Evolutionary conservation across 148 eudicot genomes (phyloP), one percentile per base, ranked within the genome.

Genomic region (Rhododendron simsii): DNA sequence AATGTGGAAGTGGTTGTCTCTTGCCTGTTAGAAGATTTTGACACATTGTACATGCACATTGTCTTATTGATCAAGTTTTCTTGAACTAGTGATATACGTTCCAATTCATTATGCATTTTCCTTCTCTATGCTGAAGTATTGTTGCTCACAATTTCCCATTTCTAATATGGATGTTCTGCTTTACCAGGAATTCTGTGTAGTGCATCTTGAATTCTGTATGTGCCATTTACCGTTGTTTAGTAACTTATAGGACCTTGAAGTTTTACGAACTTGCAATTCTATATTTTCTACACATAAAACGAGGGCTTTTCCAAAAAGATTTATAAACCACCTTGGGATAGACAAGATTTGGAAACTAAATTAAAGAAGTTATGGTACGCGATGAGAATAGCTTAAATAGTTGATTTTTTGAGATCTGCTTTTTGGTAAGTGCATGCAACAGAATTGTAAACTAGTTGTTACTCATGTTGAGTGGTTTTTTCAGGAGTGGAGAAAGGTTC

Each of bases 401-500:
- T 48, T 80, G 41, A 80, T 55, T 30, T 80, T 80, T 50, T 23
- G 2, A 80, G 7, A 13, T 26, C 23, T 50, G 37, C 44, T 16
- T 30, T 7, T 80, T 48, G 59, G 5, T 6, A 26, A 67, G 73
- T 67, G n/a, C 35, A 11, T 47, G 4, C 57, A 23, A 41, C 16
- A 2, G 65, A 8, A 41, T 14, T 67, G 57, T 67, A 16, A 57
- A 57, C 28, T 30, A 35, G 69, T 37, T 57, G 26, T 28, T 47
- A 50, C 48, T 33, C 33, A 7, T 80, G 76, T 13, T 15, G 50
- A 48, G 26, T 18, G 20, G 5, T 48, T 53, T 73, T 69, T 86
- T 78, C 91, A 97, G 99, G 99, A 67, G 96, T 50, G 51, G 99
- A 97, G 55, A 97, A 97, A 91, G 99, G 99, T 77, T 97, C 99